These are phyloP conservation scores for Oropetium thomaeum DNA, from an alignment of 176 grass and related monocot genomes.

Conservation along the genomic window DNA sequence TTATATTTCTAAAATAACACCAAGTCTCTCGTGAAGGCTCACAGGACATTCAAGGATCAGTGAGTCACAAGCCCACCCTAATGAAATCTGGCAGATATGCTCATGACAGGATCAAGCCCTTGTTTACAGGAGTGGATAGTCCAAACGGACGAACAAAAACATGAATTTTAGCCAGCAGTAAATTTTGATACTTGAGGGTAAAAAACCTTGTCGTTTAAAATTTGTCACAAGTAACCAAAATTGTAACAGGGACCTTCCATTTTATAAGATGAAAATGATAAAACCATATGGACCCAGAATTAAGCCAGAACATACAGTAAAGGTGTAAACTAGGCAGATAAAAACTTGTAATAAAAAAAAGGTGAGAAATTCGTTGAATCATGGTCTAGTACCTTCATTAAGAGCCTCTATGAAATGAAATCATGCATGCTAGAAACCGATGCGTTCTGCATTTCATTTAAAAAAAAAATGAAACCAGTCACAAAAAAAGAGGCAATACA, in stretches of 20 bases:
- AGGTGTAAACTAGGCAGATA: neutral
- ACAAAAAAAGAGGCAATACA: neutral
- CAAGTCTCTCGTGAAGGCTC: neutral
- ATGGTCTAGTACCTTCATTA: conserved; percentile 27
- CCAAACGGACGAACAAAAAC: neutral
- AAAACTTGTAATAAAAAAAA: conserved; percentile 13
- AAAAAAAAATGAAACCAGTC: conserved; percentile 21
- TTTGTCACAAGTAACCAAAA: neutral
- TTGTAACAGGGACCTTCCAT: neutral
- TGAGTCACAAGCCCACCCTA: neutral
- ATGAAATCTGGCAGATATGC: neutral
- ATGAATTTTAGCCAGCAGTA: neutral
- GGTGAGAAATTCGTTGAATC: neutral
- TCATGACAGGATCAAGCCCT: neutral
- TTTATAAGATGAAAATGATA: conserved; percentile 16
- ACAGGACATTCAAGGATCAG: neutral
- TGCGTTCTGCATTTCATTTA: conserved; percentile 39
- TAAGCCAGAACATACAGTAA: neutral
- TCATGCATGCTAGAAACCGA: conserved; percentile 44
- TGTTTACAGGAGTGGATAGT: neutral
- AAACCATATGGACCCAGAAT: neutral
- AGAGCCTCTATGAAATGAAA: conserved; percentile 39
- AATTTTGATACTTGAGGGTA: neutral
- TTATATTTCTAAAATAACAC: neutral
- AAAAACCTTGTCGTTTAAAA: neutral